These are phyloP conservation scores for Penicillium italicum DNA, from an alignment of 2,329 filamentous ascomycete species.

Conservation along the genomic window DNA sequence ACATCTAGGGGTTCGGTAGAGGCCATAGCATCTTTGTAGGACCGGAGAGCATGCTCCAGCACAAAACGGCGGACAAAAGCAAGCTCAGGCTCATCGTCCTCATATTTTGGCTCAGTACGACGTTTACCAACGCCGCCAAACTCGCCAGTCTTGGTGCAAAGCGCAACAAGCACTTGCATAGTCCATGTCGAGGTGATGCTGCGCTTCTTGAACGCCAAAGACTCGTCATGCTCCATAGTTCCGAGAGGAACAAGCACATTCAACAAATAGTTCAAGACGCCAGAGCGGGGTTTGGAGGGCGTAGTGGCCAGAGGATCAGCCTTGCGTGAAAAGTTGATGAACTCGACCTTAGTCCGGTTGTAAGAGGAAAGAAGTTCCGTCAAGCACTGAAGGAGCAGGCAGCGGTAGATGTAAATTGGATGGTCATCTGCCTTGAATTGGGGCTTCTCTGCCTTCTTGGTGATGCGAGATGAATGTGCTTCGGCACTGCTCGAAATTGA, in stretches of 20 bases:
- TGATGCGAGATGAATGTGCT: conserved; percentile 26
- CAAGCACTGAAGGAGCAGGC: conserved; percentile 88
- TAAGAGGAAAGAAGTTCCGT: conserved; percentile 88
- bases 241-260: conserved; percentile 69
- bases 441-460: conserved; percentile 66
- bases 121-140: conserved; percentile 57
- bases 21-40: conserved; percentile 80
- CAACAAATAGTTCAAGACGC: conserved; percentile 88
- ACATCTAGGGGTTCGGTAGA: conserved; percentile 77
- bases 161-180: conserved; percentile 76
- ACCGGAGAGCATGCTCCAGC: conserved; percentile 84
- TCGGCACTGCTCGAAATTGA: conserved; percentile 32
- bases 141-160: conserved; percentile 86
- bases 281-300: conserved; percentile 88
- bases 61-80: conserved; percentile 93
- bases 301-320: conserved; percentile 78
- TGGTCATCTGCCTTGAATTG: conserved; percentile 89
- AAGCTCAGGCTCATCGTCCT: conserved; percentile 51
- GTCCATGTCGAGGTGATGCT: conserved; percentile 80
- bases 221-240: conserved; percentile 68
- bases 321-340: conserved; percentile 97
- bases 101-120: conserved; percentile 43
- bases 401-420: conserved; percentile 93
- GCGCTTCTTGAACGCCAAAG: conserved; percentile 76
- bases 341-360: conserved; percentile 92